Evolutionary conservation across 108 stramenopile genomes (phyloP).

Genomic region (Cyclostephanos invisitatus): DNA sequence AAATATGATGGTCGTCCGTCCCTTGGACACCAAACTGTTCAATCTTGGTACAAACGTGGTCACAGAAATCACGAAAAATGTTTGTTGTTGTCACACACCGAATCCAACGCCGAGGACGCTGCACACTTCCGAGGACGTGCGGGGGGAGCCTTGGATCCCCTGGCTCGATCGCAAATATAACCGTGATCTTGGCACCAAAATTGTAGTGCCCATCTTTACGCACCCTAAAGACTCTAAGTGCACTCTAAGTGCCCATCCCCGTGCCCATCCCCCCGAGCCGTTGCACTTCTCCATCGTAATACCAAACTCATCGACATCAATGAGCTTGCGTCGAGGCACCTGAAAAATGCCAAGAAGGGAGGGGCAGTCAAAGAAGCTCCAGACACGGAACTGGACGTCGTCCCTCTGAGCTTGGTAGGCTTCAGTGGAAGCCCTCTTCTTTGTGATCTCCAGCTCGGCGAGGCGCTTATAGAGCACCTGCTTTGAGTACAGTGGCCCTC

Average conservation of each 20-base stretch:
- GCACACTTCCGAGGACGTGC: conserved; percentile 7
- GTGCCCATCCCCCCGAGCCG: neutral
- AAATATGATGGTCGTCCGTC: conserved; percentile 12
- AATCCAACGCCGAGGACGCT: neutral
- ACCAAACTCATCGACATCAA: conserved; percentile 33
- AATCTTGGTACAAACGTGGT: conserved; percentile 7
- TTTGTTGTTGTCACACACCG: conserved; percentile 10
- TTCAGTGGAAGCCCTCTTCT: conserved; percentile 17
- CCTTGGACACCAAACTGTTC: conserved; percentile 2
- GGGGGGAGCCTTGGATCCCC: neutral
- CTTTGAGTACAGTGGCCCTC: conserved; percentile 11
- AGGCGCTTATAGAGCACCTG: neutral
- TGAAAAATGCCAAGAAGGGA: conserved; percentile 10
- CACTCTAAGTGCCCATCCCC: conserved; percentile 3
- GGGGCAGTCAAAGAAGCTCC: neutral
- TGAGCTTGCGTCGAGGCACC: conserved; percentile 10
- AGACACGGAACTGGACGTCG: neutral
- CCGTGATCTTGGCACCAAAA: conserved; percentile 8
- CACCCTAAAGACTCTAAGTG: conserved; percentile 1
- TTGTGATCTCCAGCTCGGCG: conserved; percentile 7
- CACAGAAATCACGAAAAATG: conserved; percentile 15
- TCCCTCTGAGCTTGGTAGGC: conserved; percentile 20
- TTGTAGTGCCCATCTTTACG: conserved; percentile 22
- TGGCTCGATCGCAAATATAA: no score
- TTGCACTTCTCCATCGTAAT: conserved; percentile 22